A percentile compares a stretch with the other conserved stretches of the same genome.
Evolutionary conservation across 2,329 filamentous ascomycete genomes (phyloP).

Genomic region (Fusarium staphyleae): DNA sequence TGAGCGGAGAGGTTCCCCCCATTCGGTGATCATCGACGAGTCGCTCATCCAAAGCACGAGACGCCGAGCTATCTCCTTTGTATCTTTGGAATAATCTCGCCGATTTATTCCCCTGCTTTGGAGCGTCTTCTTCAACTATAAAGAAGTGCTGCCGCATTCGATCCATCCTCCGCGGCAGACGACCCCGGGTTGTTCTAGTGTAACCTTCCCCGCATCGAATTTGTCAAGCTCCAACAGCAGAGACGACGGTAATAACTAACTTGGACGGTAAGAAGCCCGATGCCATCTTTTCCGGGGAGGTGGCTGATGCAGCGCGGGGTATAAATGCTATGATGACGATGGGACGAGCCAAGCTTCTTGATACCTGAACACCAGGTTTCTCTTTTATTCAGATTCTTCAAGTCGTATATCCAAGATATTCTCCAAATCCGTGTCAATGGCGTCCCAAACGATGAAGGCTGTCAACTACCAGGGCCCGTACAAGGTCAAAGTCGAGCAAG

Average conservation of each 20-base stretch:
- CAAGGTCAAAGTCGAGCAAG: conserved; percentile 68
- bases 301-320: conserved; percentile 4
- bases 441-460: conserved; percentile 60
- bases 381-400: neutral
- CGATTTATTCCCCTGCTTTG: neutral
- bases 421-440: conserved; percentile 20
- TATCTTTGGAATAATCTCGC: conserved; percentile 9
- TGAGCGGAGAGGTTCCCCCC: conserved; percentile 1
- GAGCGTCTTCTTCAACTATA: neutral
- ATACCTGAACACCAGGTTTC: neutral
- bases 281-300: neutral
- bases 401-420: neutral
- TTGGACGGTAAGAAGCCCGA: conserved; percentile 7
- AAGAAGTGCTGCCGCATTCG: neutral
- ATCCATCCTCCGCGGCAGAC: neutral
- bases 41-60: neutral
- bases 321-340: neutral
- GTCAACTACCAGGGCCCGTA: conserved; percentile 68
- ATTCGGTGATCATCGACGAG: neutral
- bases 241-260: neutral
- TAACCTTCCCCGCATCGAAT: conserved; percentile 1
- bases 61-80: no score
- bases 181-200: neutral
- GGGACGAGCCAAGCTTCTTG: neutral
- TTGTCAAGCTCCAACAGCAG: neutral